These are phyloP conservation scores for Capniomyces stellatus DNA, from an alignment of 371 early-diverging fungal genomes.

Conservation along the genomic window DNA sequence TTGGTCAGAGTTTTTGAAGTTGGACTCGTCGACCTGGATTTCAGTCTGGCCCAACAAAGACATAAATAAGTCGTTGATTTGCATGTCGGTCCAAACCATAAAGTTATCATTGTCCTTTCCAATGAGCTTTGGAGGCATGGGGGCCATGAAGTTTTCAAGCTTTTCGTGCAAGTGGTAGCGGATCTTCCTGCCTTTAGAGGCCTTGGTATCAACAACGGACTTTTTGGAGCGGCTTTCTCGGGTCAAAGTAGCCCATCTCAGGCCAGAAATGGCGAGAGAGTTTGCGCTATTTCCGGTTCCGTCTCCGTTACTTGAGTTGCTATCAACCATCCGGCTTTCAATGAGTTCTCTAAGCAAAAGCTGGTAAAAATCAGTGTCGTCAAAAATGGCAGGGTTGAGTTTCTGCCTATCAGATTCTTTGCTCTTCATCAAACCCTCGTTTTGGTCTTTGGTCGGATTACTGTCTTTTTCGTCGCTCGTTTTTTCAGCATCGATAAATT, in stretches of 20 bases:
- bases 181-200: constrained; percentile 81
- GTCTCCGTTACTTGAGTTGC: constrained; percentile 5
- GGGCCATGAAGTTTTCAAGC: constrained; percentile 87
- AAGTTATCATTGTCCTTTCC: background rate
- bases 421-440: too few species aligned
- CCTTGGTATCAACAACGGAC: constrained; percentile 60
- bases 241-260: constrained; percentile 63
- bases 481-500: constrained; percentile 18
- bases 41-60: background rate
- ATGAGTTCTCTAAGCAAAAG: constrained; percentile 80
- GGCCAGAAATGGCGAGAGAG: constrained; percentile 41
- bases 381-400: constrained; percentile 82
- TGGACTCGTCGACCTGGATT: too few species aligned
- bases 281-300: constrained; percentile 31
- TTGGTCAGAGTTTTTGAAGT: too few species aligned
- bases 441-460: too few species aligned
- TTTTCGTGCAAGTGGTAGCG: constrained; percentile 87
- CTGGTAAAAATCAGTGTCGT: constrained; percentile 89
- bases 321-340: constrained; percentile 74
- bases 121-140: constrained; percentile 11
- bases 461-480: constrained; percentile 20
- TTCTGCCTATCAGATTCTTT: too few species aligned
- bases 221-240: constrained; percentile 28
- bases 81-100: background rate
- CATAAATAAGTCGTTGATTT: background rate